These are phyloP conservation scores for Colletotrichum spinosum DNA, from an alignment of 2,329 filamentous ascomycete genomes.

Conservation along the genomic window DNA sequence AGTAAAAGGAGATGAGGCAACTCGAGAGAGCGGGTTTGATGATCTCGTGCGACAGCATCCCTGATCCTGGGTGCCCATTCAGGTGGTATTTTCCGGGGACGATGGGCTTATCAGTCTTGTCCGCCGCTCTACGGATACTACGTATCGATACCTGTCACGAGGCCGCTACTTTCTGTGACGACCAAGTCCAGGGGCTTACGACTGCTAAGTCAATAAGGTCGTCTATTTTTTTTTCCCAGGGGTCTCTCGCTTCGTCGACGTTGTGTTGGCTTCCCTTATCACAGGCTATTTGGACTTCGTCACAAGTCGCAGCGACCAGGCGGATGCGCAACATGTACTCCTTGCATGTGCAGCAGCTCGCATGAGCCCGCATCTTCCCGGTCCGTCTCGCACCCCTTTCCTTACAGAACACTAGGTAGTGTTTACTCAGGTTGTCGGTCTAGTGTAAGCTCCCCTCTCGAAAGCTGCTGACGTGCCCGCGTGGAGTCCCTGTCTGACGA, in stretches of 20 bases:
- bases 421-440: not conserved
- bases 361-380: not conserved
- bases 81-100: conserved; percentile 34
- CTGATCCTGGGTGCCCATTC: conserved; percentile 29
- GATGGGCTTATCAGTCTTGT: conserved; percentile 18
- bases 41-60: conserved; percentile 13
- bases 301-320: conserved; percentile 13
- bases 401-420: too few relatives aligned
- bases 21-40: conserved; percentile 3
- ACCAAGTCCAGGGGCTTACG: too few relatives aligned
- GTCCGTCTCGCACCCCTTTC: too few relatives aligned
- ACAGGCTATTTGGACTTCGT: conserved; percentile 22
- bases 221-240: conserved; percentile 4
- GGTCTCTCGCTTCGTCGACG: conserved; percentile 6
- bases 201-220: not conserved
- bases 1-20: conserved; percentile 29
- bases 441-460: conserved; percentile 3
- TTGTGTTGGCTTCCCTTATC: conserved; percentile 24
- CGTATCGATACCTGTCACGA: conserved; percentile 19
- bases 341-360: conserved; percentile 27
- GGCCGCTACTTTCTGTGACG: not conserved
- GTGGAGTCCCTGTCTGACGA: conserved; percentile 30
- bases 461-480: conserved; percentile 28
- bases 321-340: conserved; percentile 5
- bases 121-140: not conserved